Evolutionary conservation across 805 yeast genomes (phyloP), one percentile per base, ranked within the genome.

Genomic region (Pichia eremophila): DNA sequence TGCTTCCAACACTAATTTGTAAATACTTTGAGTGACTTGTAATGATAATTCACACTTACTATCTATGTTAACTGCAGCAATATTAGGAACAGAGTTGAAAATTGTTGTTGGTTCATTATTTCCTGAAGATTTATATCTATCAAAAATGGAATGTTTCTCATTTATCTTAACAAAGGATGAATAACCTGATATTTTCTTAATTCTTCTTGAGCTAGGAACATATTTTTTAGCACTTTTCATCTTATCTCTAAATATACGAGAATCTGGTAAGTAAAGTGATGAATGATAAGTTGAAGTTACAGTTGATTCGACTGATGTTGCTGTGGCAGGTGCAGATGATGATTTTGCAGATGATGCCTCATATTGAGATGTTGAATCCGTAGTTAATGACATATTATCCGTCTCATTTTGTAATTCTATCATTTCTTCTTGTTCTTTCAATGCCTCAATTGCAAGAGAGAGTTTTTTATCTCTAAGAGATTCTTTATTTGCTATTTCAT

Each of bases 1-100:
- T 1, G 90, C 74, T 64, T 89, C 97, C 35, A 87, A 83, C 8
- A 82, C 75, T 17, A 85, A 76, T 54, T 80, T 81, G 39, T 88
- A 67, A 48, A 86, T 75, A 4, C 71, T 67, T 53, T 86, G 90
- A 2, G 85, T 79, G 27, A 71, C 66, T 15, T 65, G 56, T 8
- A 82, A 59, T 31, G 71, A 69, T 41, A 75, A 52, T 15, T 53
- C 18, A 19, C 36, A 31, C 29, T 48, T 52, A 5, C 45, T 49
- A 49, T 12, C n/a, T 14, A 18, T 2, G 12, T 34, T 34, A 14
- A 34, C 36, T 15, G 36, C 12, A 10, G 36, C 8, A 14, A 34
- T 14, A 34, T 34, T 34, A 14, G 12, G 36, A 7, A 15, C 36
- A 34, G 36, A 34, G 12, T 34, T 34, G 3, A 18, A 15, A 15